Base-by-base conservation (phyloP, 2,329 filamentous ascomycete species). In the Fusarium coffeatum region DNA sequence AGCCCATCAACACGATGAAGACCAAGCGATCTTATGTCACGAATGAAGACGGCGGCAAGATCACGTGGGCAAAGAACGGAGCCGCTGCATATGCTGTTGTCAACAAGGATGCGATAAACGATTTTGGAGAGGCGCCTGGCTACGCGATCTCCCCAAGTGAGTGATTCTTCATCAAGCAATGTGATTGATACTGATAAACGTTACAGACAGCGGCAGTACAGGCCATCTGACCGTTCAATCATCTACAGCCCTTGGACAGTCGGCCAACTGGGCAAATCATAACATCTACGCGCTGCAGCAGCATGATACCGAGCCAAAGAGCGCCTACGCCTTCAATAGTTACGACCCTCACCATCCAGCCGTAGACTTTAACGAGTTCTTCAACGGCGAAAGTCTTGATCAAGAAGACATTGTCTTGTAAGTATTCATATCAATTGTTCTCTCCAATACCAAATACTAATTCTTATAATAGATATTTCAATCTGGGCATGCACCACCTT, bases 281-380 rank as follows among this genome's bases (percentile, higher is more conserved):
- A 83, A 89, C 72, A 68, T 89, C 7, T 85, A 83, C 72, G 79
- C 87, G 22, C 81, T 85, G 3, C 78, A 79, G 60, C 84, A 81
- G 9, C 84, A 88, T 57, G 86, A 89, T 68, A 84, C 81, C 0
- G 87, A 89, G 74, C 84, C 84, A 2, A 77, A 78, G 6, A 77
- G 78, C 37, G 81, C 83, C 0, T 80, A 86, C 40, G 76, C 83
- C 1, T 79, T 81, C 59, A 86, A 87, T 68, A 80, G 76, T 49
- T 80, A 83, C 67, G 79, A 83, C 30, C 77, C 80, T 1, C 41
- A 78, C 5, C 80, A 87, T 54, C 87, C 87, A 34, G 67, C 63
- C 2, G 68, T 70, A 0, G 43, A 70, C 28, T 70, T 70, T 8
- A 20, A 59, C 4, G 28, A 55, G 2, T 70, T 70, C 20, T 70